A percentile compares a stretch with the other conserved stretches of the same genome.
Evolutionary conservation across 2,329 filamentous ascomycete genomes (phyloP).

Genomic region (Cryphonectria naterciae): DNA sequence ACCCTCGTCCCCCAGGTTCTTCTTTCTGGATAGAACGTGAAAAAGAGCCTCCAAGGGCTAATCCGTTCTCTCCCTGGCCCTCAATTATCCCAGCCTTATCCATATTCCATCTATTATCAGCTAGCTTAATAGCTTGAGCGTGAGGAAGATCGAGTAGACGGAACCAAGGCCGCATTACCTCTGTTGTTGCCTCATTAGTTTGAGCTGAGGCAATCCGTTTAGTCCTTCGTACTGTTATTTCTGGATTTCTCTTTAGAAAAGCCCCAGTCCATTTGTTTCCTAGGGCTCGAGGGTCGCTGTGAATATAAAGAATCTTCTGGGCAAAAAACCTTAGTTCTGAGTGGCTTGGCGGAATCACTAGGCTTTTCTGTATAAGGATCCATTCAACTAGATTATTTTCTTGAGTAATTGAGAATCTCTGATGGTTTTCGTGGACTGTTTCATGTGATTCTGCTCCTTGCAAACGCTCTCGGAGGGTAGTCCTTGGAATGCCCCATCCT

Average conservation of each 20-base stretch:
- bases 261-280: background rate
- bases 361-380: background rate
- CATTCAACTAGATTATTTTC: background rate
- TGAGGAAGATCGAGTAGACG: background rate
- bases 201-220: background rate
- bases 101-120: conserved; percentile 7
- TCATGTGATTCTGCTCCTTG: background rate
- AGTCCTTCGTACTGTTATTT: background rate
- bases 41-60: conserved; percentile 4
- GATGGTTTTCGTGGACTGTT: background rate
- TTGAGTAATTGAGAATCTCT: background rate
- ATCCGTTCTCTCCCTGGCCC: background rate
- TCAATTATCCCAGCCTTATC: background rate
- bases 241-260: conserved; percentile 1
- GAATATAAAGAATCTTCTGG: background rate
- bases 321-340: background rate
- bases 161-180: background rate
- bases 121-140: background rate
- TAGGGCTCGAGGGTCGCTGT: background rate
- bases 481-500: conserved; percentile 1
- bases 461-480: background rate
- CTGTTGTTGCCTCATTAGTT: background rate
- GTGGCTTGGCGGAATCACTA: background rate
- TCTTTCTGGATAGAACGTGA: background rate
- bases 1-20: too few relatives aligned